Evolutionary conservation across 176 grass and related monocot genomes (phyloP), one percentile per base, ranked within the genome.

Genomic region (Aegilops bicornis): DNA sequence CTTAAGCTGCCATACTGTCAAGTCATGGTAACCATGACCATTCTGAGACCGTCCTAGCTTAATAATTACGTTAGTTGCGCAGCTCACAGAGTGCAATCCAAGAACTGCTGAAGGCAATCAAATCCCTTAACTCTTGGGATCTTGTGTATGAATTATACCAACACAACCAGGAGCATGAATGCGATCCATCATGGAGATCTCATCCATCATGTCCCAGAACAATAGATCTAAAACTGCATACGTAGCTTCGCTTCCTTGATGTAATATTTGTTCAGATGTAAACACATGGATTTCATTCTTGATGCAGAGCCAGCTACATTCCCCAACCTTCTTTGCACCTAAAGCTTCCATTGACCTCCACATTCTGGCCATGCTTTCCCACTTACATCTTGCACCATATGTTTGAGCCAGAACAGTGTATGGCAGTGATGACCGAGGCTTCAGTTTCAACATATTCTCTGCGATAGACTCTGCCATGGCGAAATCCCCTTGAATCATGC

Each of bases 311-410:
- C 91, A 92, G 43, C 96, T 98, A 69, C 87, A 93, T 71, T 83
- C 92, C 77, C 59, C 69, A 75, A 61, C 86, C 77, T 87, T 89
- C 77, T 89, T 89, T 81, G 78, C 77, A 65, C 91, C 87, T 82
- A 84, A 88, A 77, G 92, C 83, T 86, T 91, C 77, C 93, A 92
- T 89, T 78, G 29, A 64, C 84, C 87, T 95, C 93, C 88, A 93
- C 43, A 98, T 85, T 54, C 93, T 79, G 22, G 93, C 96, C 77
- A 98, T 89, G 79, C 89, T 91, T 68, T 95, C 96, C 96, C 96
- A 98, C 79, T 88, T 95, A 69, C 91, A 87, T 85, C 84, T 98
- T 13, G 83, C 31, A 14, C 91, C 91, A 77, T 94, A 93, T 35
- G 77, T 86, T 76, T 59, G 88, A 54, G 88, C 91, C 71, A 98